These are phyloP conservation scores for Hevea brasiliensis DNA, from an alignment of 345 rosid species.

Conservation along the genomic window DNA sequence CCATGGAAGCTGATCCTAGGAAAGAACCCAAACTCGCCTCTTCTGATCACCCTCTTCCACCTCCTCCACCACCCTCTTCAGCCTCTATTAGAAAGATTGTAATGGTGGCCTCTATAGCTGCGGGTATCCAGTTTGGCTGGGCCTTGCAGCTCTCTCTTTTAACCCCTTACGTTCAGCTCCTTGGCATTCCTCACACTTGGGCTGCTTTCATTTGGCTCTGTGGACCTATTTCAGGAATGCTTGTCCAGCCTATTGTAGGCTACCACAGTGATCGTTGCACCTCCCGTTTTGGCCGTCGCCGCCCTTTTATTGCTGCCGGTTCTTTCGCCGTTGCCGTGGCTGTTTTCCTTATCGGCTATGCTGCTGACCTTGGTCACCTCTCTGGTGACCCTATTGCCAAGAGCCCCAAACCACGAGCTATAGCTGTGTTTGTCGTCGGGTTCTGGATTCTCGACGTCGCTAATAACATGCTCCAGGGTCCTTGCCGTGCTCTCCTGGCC, in stretches of 20 bases:
- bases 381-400: constrained; percentile 45
- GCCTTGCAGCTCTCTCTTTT: constrained; percentile 81
- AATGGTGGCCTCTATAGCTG: constrained; percentile 71
- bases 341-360: constrained; percentile 75
- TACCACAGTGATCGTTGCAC: constrained; percentile 77
- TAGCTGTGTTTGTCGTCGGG: constrained; percentile 65
- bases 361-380: constrained; percentile 69
- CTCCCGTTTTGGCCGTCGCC: constrained; percentile 78
- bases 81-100: constrained; percentile 48
- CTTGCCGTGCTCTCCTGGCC: constrained; percentile 83
- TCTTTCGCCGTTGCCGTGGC: constrained; percentile 51
- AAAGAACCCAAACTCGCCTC: neutral
- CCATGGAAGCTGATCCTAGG: neutral
- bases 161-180: constrained; percentile 85
- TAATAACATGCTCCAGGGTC: constrained; percentile 81
- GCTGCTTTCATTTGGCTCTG: constrained; percentile 90
- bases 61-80: neutral
- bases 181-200: constrained; percentile 87
- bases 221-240: constrained; percentile 84
- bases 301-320: constrained; percentile 75
- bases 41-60: neutral
- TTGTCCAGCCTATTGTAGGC: constrained; percentile 88
- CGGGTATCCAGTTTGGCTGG: constrained; percentile 95
- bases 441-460: constrained; percentile 94
- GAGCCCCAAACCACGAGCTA: constrained; percentile 56